A percentile compares a stretch with the other conserved stretches of the same genome.
Evolutionary conservation across 768 basidiomycete species (phyloP).

Genomic region (Lyophyllum atratum): DNA sequence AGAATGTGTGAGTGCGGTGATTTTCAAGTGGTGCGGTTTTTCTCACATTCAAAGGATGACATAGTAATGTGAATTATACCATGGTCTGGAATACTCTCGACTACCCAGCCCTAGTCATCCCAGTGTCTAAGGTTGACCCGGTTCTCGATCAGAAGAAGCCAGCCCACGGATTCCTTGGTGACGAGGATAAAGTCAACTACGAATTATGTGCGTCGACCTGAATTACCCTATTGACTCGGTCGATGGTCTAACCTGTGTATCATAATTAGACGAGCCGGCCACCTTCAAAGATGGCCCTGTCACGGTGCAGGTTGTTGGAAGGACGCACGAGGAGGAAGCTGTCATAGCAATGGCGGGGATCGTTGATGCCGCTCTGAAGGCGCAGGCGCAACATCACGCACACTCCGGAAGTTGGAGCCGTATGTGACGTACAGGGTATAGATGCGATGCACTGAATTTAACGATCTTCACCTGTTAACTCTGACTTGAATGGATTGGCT

Average conservation of each 20-base stretch:
- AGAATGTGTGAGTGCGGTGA: conserved; percentile 40
- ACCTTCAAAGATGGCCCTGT: conserved; percentile 61
- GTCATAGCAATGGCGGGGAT: conserved; percentile 71
- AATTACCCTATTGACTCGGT: background rate
- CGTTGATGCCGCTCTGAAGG: conserved; percentile 48
- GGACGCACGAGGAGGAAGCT: conserved; percentile 76
- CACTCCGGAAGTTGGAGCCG: too few species aligned
- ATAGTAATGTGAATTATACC: conserved; percentile 57
- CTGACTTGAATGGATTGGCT: too few species aligned
- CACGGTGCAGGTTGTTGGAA: conserved; percentile 64
- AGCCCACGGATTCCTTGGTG: conserved; percentile 47
- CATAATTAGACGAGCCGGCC: conserved; percentile 53
- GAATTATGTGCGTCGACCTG: conserved; percentile 55
- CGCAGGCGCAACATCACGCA: too few species aligned
- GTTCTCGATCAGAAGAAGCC: conserved; percentile 48
- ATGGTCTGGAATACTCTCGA: conserved; percentile 71
- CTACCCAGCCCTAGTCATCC: conserved; percentile 61
- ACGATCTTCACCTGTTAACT: too few species aligned
- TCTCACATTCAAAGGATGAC: too few species aligned
- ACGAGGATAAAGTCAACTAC: conserved; percentile 49
- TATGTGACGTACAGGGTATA: too few species aligned
- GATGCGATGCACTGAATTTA: too few species aligned
- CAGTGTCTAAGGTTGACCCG: conserved; percentile 63
- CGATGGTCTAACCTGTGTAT: background rate
- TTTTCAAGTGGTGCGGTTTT: too few species aligned